phyloP scores from a whole-genome alignment of 352 stramenopile species.

The Phytophthora idaei region DNA sequence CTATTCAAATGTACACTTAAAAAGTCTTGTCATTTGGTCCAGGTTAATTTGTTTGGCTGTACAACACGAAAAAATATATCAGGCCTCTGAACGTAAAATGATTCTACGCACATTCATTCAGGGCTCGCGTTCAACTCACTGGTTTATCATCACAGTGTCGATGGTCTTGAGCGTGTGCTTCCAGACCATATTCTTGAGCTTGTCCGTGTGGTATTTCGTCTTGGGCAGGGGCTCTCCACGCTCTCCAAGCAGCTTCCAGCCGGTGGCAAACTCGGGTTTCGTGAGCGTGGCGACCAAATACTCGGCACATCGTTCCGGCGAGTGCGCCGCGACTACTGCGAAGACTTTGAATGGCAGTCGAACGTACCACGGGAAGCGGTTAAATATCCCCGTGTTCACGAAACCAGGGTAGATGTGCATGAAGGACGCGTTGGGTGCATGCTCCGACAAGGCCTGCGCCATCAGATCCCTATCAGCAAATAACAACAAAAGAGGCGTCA shows the following conservation, averaged over 20 bases:
- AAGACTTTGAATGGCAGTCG: constrained; percentile 27
- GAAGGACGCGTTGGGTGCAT: constrained; percentile 35
- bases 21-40: no score
- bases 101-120: not conserved
- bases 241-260: constrained; percentile 33
- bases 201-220: constrained; percentile 38
- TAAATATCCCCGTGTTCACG: constrained; percentile 32
- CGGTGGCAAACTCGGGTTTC: constrained; percentile 24
- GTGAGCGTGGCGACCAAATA: constrained; percentile 33
- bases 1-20: no score
- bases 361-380: constrained; percentile 35
- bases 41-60: no score
- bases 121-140: constrained; percentile 6
- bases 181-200: constrained; percentile 34
- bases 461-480: constrained; percentile 31
- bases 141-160: constrained; percentile 25
- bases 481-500: not conserved
- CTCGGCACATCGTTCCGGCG: constrained; percentile 29
- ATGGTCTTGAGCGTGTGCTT: constrained; percentile 34
- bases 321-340: constrained; percentile 28
- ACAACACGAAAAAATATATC: not conserved
- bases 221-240: constrained; percentile 20
- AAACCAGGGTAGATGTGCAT: constrained; percentile 42
- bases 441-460: constrained; percentile 33
- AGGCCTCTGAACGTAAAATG: not conserved